These are phyloP conservation scores for Cicer chorassanicum DNA, from an alignment of 306 rosid genomes.

Conservation along the genomic window DNA sequence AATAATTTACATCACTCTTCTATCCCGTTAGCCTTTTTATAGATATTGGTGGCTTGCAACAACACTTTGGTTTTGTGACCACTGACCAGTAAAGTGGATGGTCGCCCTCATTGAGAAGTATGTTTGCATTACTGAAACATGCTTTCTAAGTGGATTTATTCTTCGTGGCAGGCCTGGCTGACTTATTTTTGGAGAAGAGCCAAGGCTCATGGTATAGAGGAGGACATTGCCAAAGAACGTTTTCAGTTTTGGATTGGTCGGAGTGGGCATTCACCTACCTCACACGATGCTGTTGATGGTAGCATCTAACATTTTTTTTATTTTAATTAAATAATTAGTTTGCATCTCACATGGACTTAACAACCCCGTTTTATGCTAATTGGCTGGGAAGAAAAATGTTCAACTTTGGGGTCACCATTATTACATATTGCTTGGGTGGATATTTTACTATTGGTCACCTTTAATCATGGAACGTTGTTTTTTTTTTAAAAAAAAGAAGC, in stretches of 20 bases:
- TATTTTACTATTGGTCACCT: conserved; percentile 17
- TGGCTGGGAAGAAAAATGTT: conserved; percentile 26
- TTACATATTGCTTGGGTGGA: conserved; percentile 11
- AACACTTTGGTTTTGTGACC: conserved; percentile 28
- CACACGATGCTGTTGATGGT: conserved; percentile 97
- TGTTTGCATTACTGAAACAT: conserved; percentile 40
- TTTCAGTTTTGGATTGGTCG: conserved; percentile 93
- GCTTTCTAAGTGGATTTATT: conserved; percentile 38
- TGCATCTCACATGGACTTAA: conserved; percentile 15
- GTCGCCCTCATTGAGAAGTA: conserved; percentile 24
- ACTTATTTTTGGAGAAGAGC: conserved; percentile 99
- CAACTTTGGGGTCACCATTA: neutral
- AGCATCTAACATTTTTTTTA: conserved; percentile 28
- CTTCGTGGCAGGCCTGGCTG: conserved; percentile 83
- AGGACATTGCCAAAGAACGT: conserved; percentile 79
- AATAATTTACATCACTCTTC: conserved; percentile 30
- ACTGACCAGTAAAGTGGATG: conserved; percentile 25
- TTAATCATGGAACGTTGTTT: conserved; percentile 13
- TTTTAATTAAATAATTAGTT: conserved; percentile 14
- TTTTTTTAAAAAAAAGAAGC: no score
- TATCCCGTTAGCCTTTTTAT: conserved; percentile 18
- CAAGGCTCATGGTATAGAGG: conserved; percentile 83
- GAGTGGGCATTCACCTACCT: conserved; percentile 80
- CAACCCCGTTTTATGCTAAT: conserved; percentile 8
- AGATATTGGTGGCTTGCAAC: conserved; percentile 33